phyloP scores from a whole-genome alignment of 1,139 yeast genomes.

The Suhomyces kunorum region DNA sequence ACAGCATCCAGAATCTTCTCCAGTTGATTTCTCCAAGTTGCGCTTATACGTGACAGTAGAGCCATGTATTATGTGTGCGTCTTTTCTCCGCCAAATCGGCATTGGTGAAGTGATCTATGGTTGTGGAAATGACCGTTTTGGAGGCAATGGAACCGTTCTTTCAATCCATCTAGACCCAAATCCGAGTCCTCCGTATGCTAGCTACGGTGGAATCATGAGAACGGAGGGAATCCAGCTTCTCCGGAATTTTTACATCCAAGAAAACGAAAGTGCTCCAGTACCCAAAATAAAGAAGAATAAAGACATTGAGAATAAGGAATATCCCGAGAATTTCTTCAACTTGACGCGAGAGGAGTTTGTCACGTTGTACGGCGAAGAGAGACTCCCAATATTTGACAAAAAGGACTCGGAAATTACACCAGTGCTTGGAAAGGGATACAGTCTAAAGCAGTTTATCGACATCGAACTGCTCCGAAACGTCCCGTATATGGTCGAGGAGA shows the following conservation, averaged over 20 bases:
- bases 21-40: conserved; percentile 54
- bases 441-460: conserved; percentile 24
- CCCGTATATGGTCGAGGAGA: conserved; percentile 25
- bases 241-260: conserved; percentile 79
- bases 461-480: conserved; percentile 20
- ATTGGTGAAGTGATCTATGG: conserved; percentile 79
- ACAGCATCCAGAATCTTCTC: neutral
- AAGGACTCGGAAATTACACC: conserved; percentile 36
- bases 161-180: conserved; percentile 55
- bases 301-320: conserved; percentile 64
- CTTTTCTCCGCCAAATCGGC: conserved; percentile 80
- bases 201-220: conserved; percentile 77
- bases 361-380: conserved; percentile 49
- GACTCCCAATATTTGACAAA: conserved; percentile 18
- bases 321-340: conserved; percentile 50
- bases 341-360: conserved; percentile 48
- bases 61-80: conserved; percentile 98
- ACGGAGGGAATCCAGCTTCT: conserved; percentile 81
- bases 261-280: conserved; percentile 80
- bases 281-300: conserved; percentile 78
- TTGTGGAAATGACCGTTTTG: conserved; percentile 92
- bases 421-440: conserved; percentile 26
- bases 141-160: conserved; percentile 92
- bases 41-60: conserved; percentile 92
- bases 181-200: conserved; percentile 44